These are phyloP conservation scores for Solidago caesia DNA, from an alignment of 129 eudicot genomes.

Conservation along the genomic window DNA sequence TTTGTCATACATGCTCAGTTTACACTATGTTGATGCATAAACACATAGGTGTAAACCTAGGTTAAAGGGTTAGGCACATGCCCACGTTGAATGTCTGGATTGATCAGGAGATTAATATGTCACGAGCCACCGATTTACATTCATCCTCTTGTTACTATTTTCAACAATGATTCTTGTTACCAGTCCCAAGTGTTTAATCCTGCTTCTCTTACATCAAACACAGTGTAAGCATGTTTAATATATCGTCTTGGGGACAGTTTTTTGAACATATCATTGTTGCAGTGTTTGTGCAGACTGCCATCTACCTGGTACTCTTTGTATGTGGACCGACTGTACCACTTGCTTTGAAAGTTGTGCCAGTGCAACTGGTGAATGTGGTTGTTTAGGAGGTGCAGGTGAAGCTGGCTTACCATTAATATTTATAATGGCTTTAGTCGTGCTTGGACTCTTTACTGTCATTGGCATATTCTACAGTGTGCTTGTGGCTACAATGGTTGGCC, in stretches of 20 bases:
- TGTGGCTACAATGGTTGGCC: slow-evolving; percentile 99
- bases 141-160: too few species aligned
- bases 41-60: too few species aligned
- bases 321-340: slow-evolving; percentile 96
- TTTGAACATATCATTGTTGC: slow-evolving; percentile 25
- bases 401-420: slow-evolving; percentile 87
- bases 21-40: too few species aligned
- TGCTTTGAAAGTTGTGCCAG: slow-evolving; percentile 88
- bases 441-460: slow-evolving; percentile 84
- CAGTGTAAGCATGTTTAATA: not conserved
- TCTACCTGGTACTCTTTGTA: slow-evolving; percentile 93
- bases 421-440: slow-evolving; percentile 78
- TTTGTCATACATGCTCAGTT: too few species aligned
- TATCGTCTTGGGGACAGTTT: not conserved
- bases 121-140: too few species aligned
- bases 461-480: slow-evolving; percentile 94
- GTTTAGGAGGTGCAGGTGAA: slow-evolving; percentile 99
- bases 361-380: slow-evolving; percentile 88
- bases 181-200: not conserved
- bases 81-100: too few species aligned
- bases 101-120: too few species aligned
- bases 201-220: not conserved
- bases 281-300: slow-evolving; percentile 97
- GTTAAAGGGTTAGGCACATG: too few species aligned
- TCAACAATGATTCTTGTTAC: too few species aligned